Evolutionary conservation across 495 filamentous ascomycete genomes (phyloP).

Genomic region (Annulohypoxylon maeteangense): DNA sequence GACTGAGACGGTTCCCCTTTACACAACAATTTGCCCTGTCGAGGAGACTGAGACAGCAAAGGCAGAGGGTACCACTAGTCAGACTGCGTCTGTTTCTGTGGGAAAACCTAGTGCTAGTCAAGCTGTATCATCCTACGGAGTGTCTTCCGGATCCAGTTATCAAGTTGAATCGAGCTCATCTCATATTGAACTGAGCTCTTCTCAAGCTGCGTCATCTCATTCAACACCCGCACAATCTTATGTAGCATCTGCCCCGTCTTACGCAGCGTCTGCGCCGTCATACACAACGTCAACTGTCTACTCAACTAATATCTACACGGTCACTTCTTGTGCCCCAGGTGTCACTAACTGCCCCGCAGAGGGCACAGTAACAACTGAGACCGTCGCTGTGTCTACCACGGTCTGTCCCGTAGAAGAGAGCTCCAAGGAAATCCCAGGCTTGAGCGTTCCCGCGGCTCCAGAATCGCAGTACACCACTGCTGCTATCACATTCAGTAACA

Average conservation of each 20-base stretch:
- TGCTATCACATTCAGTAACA: slow-evolving; percentile 62
- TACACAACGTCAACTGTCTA: slow-evolving; percentile 60
- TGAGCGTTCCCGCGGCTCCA: slow-evolving; percentile 9
- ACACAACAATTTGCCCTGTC: slow-evolving; percentile 59
- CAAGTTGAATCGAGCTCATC: slow-evolving; percentile 14
- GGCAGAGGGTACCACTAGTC: slow-evolving; percentile 35
- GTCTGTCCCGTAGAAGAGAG: slow-evolving; percentile 43
- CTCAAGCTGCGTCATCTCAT: slow-evolving; percentile 15
- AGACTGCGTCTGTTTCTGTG: slow-evolving; percentile 44
- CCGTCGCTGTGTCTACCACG: slow-evolving; percentile 45
- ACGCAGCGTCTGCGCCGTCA: slow-evolving; percentile 20
- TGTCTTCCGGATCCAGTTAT: slow-evolving; percentile 45
- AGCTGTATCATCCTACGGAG: slow-evolving; percentile 15
- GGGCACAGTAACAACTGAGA: slow-evolving; percentile 45
- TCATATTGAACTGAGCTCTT: slow-evolving; percentile 15
- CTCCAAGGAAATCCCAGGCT: slow-evolving; percentile 9
- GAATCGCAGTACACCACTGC: slow-evolving; percentile 48
- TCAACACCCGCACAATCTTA: slow-evolving; percentile 16
- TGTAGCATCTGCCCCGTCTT: slow-evolving; percentile 17
- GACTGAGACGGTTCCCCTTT: slow-evolving; percentile 60
- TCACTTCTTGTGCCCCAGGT: slow-evolving; percentile 62
- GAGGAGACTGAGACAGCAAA: slow-evolving; percentile 35
- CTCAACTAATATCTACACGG: slow-evolving; percentile 62
- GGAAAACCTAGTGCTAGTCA: slow-evolving; percentile 14
- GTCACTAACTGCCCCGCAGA: slow-evolving; percentile 65